Evolutionary conservation across 495 filamentous ascomycete genomes (phyloP), one percentile per base, ranked within the genome.

Genomic region (Aspergillus affinis): DNA sequence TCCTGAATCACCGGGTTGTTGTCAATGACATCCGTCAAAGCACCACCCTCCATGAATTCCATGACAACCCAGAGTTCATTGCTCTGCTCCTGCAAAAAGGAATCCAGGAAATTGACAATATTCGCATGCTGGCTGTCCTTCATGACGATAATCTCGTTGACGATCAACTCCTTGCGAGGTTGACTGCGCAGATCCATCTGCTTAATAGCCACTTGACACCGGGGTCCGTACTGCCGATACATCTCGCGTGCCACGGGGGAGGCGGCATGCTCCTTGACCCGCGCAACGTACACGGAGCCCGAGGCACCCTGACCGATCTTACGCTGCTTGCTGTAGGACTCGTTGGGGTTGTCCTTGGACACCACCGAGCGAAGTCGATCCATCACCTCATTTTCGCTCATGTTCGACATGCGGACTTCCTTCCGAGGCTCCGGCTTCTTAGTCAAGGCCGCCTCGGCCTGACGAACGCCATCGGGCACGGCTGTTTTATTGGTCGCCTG

Each of bases 131-230:
- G 90, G 79, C 90, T 96, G 75, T 98, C 95, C 78, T 97, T 97
- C 94, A 98, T 98, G 54, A 98, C 94, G 75, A 98, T 91, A 66
- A 98, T 98, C 66, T 98, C 94, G 70, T 98, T 98, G 45, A 98
- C 94, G 69, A 98, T 98, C 66, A 98, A 78, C 80, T 98, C 94
- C 84, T 98, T 98, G 23, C 94, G 83, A 48, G 94, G 94, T 74
- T 98, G 94, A 72, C 96, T 93, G 8, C 92, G 90, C 55, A 98
- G 82, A 78, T 98, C 95, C 94, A 98, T 98, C 78, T 98, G 94
- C 75, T 98, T 98, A 71, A 98, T 98, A 19, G 95, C 94, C 46
- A 98, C 94, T 66, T 96, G 89, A 46, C 85, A 86, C 54, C 88
- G 85, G 44, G 81, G 78, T 27, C 90, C 90, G 65, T 91, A 85